phyloP scores from a whole-genome alignment of 306 rosid species.

The Spatholobus suberectus region DNA sequence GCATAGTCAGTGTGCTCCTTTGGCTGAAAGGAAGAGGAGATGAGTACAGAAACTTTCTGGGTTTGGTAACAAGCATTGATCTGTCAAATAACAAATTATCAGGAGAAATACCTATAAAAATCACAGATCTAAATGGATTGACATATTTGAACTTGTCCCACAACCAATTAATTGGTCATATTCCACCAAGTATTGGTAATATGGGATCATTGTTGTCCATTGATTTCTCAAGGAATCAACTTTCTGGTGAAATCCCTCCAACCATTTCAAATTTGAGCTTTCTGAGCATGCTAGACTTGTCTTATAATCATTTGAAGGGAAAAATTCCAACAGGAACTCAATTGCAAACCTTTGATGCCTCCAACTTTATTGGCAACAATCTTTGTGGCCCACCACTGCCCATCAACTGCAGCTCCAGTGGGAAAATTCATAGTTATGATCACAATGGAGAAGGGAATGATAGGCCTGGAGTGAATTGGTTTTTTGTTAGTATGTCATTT shows the following conservation, averaged over 20 bases:
- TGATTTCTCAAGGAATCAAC: conserved; percentile 45
- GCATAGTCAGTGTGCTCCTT: not conserved
- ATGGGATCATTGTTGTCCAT: conserved; percentile 19
- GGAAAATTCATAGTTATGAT: not conserved
- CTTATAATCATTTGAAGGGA: conserved; percentile 40
- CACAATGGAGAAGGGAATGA: not conserved
- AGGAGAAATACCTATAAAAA: not conserved
- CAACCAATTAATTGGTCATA: conserved; percentile 37
- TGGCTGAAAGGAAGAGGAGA: not conserved
- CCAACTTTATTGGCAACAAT: conserved; percentile 28
- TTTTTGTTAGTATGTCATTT: conserved; percentile 12
- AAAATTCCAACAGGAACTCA: conserved; percentile 41
- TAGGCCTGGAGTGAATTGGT: conserved; percentile 1
- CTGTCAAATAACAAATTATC: not conserved
- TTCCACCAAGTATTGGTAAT: conserved; percentile 31
- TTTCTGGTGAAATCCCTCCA: conserved; percentile 40
- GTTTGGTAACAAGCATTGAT: not conserved
- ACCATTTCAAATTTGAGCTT: conserved; percentile 31
- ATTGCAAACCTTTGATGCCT: conserved; percentile 42
- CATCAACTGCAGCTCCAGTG: not conserved
- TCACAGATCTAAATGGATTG: not conserved
- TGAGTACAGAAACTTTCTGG: not conserved
- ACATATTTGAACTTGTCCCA: conserved; percentile 38
- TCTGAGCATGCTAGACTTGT: conserved; percentile 38
- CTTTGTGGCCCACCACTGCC: conserved; percentile 33